Evolutionary conservation across 192 early-diverging fungal species (phyloP).

Genomic region (Cetraspora pellucida): DNA sequence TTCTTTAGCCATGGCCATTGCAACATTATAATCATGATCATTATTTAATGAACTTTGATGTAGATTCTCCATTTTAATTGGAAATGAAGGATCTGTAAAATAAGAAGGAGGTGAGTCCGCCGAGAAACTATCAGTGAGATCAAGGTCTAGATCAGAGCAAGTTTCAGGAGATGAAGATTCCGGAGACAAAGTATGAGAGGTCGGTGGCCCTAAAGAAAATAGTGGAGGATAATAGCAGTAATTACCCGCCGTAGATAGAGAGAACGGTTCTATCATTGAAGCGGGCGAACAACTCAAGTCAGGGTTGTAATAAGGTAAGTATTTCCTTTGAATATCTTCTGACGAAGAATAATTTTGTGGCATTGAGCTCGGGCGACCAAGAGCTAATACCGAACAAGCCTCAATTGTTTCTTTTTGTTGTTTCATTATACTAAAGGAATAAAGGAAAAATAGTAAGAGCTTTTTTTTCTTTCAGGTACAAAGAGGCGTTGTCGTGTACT

Average conservation of each 20-base stretch:
- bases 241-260: neutral
- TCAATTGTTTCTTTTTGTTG: constrained; percentile 18
- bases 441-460: neutral
- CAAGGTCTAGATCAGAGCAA: neutral
- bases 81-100: constrained; percentile 16
- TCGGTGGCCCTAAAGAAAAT: neutral
- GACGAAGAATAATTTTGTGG: constrained; percentile 22
- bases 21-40: constrained; percentile 27
- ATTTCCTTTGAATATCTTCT: constrained; percentile 15
- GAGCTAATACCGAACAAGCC: constrained; percentile 20
- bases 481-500: constrained; percentile 20
- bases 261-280: constrained; percentile 21
- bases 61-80: constrained; percentile 20
- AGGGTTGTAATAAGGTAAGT: neutral
- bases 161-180: constrained; percentile 9
- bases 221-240: constrained; percentile 26
- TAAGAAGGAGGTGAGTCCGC: neutral
- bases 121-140: constrained; percentile 19
- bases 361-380: constrained; percentile 10
- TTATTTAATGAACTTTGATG: constrained; percentile 1
- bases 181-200: neutral
- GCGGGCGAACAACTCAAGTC: constrained; percentile 6
- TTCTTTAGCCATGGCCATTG: constrained; percentile 27
- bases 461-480: neutral
- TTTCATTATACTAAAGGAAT: constrained; percentile 4